Base-by-base conservation (phyloP, 305 asterid genomes). In the Fraxinus sp. region DNA sequence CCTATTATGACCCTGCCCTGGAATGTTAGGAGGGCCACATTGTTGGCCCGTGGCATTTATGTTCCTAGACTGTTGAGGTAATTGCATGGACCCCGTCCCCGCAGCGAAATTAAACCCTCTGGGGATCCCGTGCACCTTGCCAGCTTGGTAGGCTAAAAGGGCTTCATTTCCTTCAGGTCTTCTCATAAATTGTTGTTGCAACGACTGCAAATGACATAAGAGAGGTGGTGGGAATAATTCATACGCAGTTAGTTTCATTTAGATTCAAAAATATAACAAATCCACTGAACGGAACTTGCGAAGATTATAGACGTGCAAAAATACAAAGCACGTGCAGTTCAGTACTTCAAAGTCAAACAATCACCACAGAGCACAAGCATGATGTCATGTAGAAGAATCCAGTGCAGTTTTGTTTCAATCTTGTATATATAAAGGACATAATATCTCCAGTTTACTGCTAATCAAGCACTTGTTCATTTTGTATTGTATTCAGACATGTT, bases 101-200 rank as follows among this genome's bases (percentile, higher is more conserved):
- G 93, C 88, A 35, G 89, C 84, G 86, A 95, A 92, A 86, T 89
- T 94, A 18, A 89, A 82, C 81, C 89, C 94, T 66, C 97, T 95
- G 82, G 86, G 85, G 55, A 89, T 85, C 79, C 97, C 98, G 82
- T 90, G 97, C 79, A 89, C 73, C 84, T 81, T 86, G 78, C 95
- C 98, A 87, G 93, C 85, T 88, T 95, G 99, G 85, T 92, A 97
- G 70, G 94, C 90, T 82, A 94, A 83, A 85, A 85, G 88, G 70
- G 94, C 88, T 46, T 93, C 98, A 82, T 90, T 93, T 76, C 97
- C 98, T 74, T 95, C 99, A 73, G 97, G 92, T 86, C 97, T 93
- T 85, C 96, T 92, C 83, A 92, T 84, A 84, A 90, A 91, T 74
- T 92, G 98, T 83, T 93, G 97, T 79, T 89, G 97, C 85, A 92